Evolutionary conservation across 352 stramenopile species (phyloP), one percentile per base, ranked within the genome.

Genomic region (Phytophthora pistaciae): DNA sequence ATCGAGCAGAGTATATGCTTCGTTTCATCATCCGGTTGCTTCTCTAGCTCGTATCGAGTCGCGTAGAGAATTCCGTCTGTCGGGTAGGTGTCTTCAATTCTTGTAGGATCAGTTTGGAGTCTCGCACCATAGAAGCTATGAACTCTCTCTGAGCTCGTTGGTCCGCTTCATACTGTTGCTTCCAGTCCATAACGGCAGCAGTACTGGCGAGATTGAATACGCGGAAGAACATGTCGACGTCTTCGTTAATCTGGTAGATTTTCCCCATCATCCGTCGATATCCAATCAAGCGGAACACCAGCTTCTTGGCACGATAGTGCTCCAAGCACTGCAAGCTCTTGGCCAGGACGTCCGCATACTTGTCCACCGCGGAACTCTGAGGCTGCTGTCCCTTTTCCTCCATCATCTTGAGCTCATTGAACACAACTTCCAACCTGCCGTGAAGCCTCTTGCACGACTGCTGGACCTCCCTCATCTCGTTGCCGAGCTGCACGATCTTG

Each of bases 121-220:
- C 64, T 18, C 2, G 33, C 16, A 53, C 65, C 20, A 38, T 52
- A 16, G 27, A 27, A 6, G 27, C 21, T 25, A 74, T 13, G 3
- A 36, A 10, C 14, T 56, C 18, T n/a, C 40, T 3, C 5, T 73
- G 62, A 6, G 13, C 20, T 5, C 20, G 59, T 44, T 40, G 29
- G 18, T 72, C 66, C 1, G 9, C 29, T 46, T 66, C 60, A 53
- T 58, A 72, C 16, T 76, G 33, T 5, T 71, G 44, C 21, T 56
- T 57, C 63, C 64, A 77, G 11, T 64, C 57, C 60, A 68, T 68
- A 49, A 71, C 62, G 9, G 20, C 40, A 11, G 42, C 66, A 11
- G 50, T 49, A n/a, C 14, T 33, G 3, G 60, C 25, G 4, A 69
- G 40, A 20, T 71, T 29, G 2, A 79, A 64, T 20, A 60, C 33